phyloP scores from a whole-genome alignment of 1,139 yeast species.

The Diutina pseudorugosa region DNA sequence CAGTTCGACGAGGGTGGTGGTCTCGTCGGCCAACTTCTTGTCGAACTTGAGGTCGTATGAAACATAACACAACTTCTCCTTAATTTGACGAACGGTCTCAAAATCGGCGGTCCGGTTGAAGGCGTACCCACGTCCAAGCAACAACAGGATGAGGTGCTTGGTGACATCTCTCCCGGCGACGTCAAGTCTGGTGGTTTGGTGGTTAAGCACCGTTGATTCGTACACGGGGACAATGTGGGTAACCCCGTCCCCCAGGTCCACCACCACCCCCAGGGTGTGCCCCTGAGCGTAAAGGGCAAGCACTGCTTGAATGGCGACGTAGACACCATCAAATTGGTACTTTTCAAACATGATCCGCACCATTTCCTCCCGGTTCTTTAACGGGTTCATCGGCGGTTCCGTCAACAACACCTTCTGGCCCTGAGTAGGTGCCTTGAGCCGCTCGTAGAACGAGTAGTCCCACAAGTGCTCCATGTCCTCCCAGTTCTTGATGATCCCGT shows the following conservation, averaged over 20 bases:
- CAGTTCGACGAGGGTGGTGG: constrained; percentile 83
- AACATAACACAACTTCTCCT: constrained; percentile 90
- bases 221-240: constrained; percentile 97
- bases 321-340: constrained; percentile 90
- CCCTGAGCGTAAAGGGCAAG: constrained; percentile 96
- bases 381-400: constrained; percentile 97
- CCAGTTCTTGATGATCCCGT: constrained; percentile 96
- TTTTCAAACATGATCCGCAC: constrained; percentile 96
- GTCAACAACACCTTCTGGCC: constrained; percentile 80
- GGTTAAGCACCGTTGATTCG: constrained; percentile 90
- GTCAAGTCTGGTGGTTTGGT: constrained; percentile 82
- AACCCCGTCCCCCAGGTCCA: constrained; percentile 81
- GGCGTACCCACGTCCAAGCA: constrained; percentile 93
- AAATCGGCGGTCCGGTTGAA: constrained; percentile 97
- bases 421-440: constrained; percentile 63
- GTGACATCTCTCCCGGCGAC: constrained; percentile 99
- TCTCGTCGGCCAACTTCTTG: constrained; percentile 77
- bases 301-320: constrained; percentile 97
- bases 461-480: constrained; percentile 97
- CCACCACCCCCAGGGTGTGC: constrained; percentile 94
- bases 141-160: constrained; percentile 76
- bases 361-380: constrained; percentile 87
- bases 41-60: constrained; percentile 89
- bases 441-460: constrained; percentile 94
- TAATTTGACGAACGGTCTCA: constrained; percentile 95